Percentiles rank a stretch among this genome's conserved stretches.
phyloP scores from a whole-genome alignment of 2,329 filamentous ascomycete genomes.

The Magnaporthales sp. region DNA sequence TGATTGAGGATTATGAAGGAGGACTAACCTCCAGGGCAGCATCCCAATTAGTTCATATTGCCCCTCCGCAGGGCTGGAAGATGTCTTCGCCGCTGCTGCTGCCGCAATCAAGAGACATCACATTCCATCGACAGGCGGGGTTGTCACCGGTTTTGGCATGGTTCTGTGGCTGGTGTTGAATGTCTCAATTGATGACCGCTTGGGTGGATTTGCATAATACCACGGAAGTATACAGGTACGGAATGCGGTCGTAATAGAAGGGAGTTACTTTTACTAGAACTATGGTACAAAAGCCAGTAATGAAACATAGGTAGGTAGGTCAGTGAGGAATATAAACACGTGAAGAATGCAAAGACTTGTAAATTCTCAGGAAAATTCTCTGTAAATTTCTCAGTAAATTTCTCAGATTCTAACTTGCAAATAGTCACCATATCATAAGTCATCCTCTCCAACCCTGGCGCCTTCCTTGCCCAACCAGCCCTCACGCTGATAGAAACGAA shows the following conservation, averaged over 20 bases:
- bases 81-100: not conserved
- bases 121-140: not conserved
- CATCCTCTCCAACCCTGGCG: slow-evolving; percentile 45
- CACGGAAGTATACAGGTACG: too few species aligned
- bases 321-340: not conserved
- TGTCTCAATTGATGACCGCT: not conserved
- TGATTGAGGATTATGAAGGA: too few species aligned
- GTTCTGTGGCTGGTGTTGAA: not conserved
- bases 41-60: not conserved
- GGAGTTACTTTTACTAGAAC: not conserved
- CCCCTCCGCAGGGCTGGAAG: not conserved
- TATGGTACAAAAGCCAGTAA: not conserved
- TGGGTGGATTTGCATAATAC: too few species aligned
- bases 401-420: too few species aligned
- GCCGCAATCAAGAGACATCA: not conserved
- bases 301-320: not conserved
- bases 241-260: not conserved
- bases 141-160: not conserved
- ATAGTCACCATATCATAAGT: not conserved
- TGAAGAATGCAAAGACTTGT: not conserved
- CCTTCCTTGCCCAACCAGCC: slow-evolving; percentile 55
- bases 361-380: not conserved
- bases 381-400: too few species aligned
- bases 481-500: slow-evolving; percentile 90
- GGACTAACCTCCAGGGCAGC: not conserved